Conservation (phyloP, 139 green algal genomes). For the Volvox africanus region DNA sequence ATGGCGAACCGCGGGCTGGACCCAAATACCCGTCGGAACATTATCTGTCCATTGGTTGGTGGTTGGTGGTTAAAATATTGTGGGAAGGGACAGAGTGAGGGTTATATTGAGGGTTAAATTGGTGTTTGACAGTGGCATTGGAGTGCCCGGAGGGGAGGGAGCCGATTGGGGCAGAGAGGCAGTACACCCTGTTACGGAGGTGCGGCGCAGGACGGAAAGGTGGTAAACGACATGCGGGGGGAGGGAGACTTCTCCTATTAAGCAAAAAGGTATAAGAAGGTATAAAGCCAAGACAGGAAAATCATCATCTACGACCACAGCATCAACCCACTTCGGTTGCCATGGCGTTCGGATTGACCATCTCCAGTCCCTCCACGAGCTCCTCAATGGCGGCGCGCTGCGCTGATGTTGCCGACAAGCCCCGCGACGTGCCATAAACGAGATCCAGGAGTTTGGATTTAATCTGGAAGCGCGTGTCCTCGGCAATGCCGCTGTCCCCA, state of each 20-base stretch:
- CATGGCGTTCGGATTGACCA: conserved; percentile 61
- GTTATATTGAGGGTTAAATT: too few species aligned
- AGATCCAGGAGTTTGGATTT: conserved; percentile 69
- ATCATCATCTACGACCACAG: too few species aligned
- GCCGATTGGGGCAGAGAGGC: background rate
- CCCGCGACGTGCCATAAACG: conserved; percentile 69
- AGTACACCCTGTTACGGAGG: background rate
- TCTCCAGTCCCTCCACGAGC: conserved; percentile 69
- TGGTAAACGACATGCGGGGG: background rate
- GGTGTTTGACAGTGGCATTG: too few species aligned
- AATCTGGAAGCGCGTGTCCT: conserved; percentile 17
- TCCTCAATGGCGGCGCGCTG: conserved; percentile 68
- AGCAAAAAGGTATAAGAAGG: background rate
- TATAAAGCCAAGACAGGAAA: background rate
- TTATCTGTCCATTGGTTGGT: too few species aligned
- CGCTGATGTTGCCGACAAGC: conserved; percentile 49
- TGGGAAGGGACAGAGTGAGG: background rate
- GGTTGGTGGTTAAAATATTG: background rate
- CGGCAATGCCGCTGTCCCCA: background rate
- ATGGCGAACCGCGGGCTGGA: too few species aligned
- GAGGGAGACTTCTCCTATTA: background rate
- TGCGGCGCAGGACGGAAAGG: background rate
- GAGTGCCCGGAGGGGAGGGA: too few species aligned
- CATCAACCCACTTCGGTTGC: conserved; percentile 25
- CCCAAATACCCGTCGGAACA: too few species aligned